Conservation (phyloP, 306 rosid genomes). For the Prunus davidiana region DNA sequence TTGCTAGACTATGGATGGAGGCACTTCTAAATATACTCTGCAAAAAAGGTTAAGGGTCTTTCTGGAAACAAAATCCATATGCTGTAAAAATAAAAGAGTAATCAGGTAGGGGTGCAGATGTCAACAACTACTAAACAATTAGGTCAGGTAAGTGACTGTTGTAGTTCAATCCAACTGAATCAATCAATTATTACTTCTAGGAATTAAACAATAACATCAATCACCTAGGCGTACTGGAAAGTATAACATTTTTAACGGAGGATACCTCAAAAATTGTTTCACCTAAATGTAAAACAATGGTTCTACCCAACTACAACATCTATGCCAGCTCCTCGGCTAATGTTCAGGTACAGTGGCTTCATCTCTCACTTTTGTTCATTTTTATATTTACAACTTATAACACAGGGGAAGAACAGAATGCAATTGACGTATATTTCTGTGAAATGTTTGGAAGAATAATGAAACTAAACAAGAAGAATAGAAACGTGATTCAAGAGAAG, state of each 20-base stretch:
- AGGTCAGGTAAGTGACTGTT: background rate
- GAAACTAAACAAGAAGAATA: background rate
- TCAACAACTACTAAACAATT: background rate
- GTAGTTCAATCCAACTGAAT: background rate
- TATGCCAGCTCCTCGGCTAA: background rate
- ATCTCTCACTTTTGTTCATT: background rate
- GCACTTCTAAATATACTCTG: background rate
- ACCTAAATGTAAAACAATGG: background rate
- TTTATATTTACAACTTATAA: background rate
- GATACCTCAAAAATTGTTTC: background rate
- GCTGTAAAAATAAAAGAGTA: background rate
- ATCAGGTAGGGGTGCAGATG: background rate
- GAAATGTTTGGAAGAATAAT: background rate
- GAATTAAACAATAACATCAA: background rate
- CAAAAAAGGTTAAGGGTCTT: background rate
- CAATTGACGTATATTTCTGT: background rate
- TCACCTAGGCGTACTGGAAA: constrained; percentile 1
- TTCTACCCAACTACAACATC: background rate
- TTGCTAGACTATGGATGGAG: background rate
- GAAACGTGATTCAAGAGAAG: background rate
- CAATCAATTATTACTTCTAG: background rate
- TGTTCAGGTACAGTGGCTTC: background rate
- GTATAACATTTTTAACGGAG: background rate
- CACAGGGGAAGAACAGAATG: background rate
- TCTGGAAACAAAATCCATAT: background rate